A percentile compares a stretch with the other conserved stretches of the same genome.
These are phyloP conservation scores for Penicillium sp. DNA, from an alignment of 2,329 filamentous ascomycete genomes.

Conservation along the genomic window DNA sequence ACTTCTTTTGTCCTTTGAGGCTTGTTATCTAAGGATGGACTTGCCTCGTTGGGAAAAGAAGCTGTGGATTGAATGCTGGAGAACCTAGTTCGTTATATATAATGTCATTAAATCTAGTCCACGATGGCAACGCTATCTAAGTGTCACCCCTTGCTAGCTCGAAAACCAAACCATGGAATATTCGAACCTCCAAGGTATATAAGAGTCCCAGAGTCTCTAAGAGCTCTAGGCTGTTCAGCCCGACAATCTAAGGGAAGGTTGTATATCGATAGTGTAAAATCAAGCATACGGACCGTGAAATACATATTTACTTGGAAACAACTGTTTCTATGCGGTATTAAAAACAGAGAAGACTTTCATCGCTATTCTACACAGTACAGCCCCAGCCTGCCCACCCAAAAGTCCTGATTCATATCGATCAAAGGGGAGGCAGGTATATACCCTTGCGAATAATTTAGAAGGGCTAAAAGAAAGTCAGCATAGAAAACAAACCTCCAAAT, in stretches of 20 bases:
- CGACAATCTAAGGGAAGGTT: too few species aligned
- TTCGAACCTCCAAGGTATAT: neutral
- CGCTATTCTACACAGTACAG: conserved; percentile 38
- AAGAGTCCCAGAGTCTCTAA: neutral
- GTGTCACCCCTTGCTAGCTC: neutral
- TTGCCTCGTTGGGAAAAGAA: neutral
- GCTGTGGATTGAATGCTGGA: neutral
- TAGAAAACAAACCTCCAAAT: neutral
- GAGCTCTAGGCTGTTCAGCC: neutral
- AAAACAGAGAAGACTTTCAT: conserved; percentile 27
- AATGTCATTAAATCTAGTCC: neutral
- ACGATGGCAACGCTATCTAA: too few species aligned
- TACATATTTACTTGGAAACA: conserved; percentile 6
- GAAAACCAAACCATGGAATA: neutral
- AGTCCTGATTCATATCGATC: conserved; percentile 11
- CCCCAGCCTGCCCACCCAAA: conserved; percentile 13
- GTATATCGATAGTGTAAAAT: neutral
- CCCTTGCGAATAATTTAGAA: conserved; percentile 31
- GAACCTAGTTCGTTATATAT: neutral
- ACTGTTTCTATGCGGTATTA: conserved; percentile 36
- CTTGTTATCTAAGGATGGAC: neutral
- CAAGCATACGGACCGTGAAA: neutral
- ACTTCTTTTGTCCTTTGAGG: neutral
- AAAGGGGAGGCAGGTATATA: conserved; percentile 10
- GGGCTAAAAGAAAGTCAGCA: conserved; percentile 29